Evolutionary conservation across 805 yeast genomes (phyloP).

Genomic region (Torulaspora quercuum): DNA sequence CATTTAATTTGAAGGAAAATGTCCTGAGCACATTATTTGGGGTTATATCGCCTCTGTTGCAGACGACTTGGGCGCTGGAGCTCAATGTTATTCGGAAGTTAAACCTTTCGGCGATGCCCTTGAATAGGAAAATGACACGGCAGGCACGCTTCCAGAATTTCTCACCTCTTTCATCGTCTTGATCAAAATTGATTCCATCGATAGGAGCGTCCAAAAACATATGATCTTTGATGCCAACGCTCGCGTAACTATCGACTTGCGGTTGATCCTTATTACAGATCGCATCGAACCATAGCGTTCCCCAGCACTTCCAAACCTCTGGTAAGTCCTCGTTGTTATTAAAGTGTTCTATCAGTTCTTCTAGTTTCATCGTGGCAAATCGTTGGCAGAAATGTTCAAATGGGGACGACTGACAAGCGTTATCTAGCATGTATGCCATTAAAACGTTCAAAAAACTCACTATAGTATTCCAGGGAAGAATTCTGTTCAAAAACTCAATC

Average conservation of each 20-base stretch:
- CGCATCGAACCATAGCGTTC: slow-evolving; percentile 73
- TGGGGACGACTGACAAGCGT: slow-evolving; percentile 19
- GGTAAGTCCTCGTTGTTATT: slow-evolving; percentile 60
- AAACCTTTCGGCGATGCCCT: slow-evolving; percentile 28
- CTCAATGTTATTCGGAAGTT: slow-evolving; percentile 15
- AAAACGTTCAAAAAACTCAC: slow-evolving; percentile 61
- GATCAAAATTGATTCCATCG: slow-evolving; percentile 53
- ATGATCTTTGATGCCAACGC: slow-evolving; percentile 56
- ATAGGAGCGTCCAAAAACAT: slow-evolving; percentile 60
- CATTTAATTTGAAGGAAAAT: slow-evolving; percentile 27
- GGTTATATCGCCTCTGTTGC: slow-evolving; percentile 16
- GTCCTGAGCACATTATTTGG: slow-evolving; percentile 19
- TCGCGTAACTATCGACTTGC: slow-evolving; percentile 40
- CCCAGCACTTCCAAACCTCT: slow-evolving; percentile 85
- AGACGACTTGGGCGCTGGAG: slow-evolving; percentile 16
- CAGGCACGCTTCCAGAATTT: slow-evolving; percentile 36
- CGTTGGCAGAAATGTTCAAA: slow-evolving; percentile 27
- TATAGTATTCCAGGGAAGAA: slow-evolving; percentile 68
- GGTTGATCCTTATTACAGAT: slow-evolving; percentile 52
- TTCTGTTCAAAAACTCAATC: slow-evolving; percentile 41
- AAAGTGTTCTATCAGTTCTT: slow-evolving; percentile 47
- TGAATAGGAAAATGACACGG: slow-evolving; percentile 32
- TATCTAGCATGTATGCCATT: slow-evolving; percentile 36
- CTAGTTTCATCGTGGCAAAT: slow-evolving; percentile 30
- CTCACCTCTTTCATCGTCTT: slow-evolving; percentile 35